Base-by-base conservation (phyloP, 192 early-diverging fungal species). In the Pecoramyces ruminantium region DNA sequence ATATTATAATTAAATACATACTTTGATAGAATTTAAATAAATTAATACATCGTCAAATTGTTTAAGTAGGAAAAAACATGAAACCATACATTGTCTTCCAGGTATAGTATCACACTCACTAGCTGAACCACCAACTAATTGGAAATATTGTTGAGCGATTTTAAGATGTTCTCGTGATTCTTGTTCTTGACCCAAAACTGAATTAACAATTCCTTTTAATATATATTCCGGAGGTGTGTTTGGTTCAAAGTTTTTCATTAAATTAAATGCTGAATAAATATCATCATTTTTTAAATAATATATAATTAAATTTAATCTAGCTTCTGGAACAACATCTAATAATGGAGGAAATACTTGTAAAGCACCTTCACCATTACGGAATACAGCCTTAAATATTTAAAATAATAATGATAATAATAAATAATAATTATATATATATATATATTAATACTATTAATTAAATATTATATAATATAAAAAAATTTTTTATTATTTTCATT, bases 241-340 rank as follows among this genome's bases (percentile, higher is more conserved):
- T 29, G 90, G 90, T 80, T 91, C 90, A 5, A 91, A 87, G 77
- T 91, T 88, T 82, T 91, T 91, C 90, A 91, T 91, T 79, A 91
- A 78, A 80, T 89, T 87, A 79, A 87, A 91, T 28, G 88, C 90
- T 27, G 88, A 79, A 11, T 86, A 83, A 29, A 86, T 91, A 82
- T 91, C 90, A 77, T 91, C 86, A 81, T 89, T 88, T 21, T 85
- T 83, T 21, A 91, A 81, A 81, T 91, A 87, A 80, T 87, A 89
- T 38, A 91, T 90, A 77, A 90, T 88, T 42, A 91, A 83, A 81
- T 91, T 91, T 21, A 91, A 81, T 21, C 90, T 83, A 9, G 90
- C 90, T 85, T 91, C 90, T 2, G 90, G 90, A 58, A 91, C 88
- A 13, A 87, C 90, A 79, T 91, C 90, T 77, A 89, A 79, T 11